Conservation (phyloP, 1,139 yeast genomes). For the Yamadazyma dushanensis region DNA sequence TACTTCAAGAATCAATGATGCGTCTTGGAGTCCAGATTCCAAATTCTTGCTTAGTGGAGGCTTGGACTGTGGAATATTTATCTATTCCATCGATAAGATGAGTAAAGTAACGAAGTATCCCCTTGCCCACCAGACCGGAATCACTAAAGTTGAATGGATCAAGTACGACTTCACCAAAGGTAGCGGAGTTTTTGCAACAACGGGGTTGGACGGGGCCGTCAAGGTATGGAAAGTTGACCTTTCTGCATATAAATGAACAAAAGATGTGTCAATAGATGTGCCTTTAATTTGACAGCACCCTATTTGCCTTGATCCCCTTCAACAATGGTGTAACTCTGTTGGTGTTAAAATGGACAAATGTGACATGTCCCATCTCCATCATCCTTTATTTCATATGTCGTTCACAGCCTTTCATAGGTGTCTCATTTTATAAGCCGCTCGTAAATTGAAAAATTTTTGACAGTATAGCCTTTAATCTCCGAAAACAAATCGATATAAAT, state of each 20-base stretch:
- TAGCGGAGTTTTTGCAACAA: constrained; percentile 46
- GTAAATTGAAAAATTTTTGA: neutral
- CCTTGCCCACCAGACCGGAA: constrained; percentile 90
- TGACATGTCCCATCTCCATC: too few relatives aligned
- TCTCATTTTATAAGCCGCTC: too few relatives aligned
- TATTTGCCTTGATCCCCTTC: too few relatives aligned
- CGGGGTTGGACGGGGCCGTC: constrained; percentile 81
- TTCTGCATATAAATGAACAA: constrained; percentile 8
- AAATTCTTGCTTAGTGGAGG: constrained; percentile 77
- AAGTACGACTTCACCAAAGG: constrained; percentile 24
- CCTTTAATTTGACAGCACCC: too few relatives aligned
- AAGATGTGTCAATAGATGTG: neutral
- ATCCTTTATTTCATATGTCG: too few relatives aligned
- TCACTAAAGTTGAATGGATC: constrained; percentile 72
- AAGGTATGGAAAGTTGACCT: constrained; percentile 64
- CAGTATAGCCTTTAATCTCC: neutral
- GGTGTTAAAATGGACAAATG: too few relatives aligned
- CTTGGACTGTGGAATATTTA: constrained; percentile 74
- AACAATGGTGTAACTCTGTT: too few relatives aligned
- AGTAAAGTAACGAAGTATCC: constrained; percentile 69
- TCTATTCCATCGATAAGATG: constrained; percentile 80
- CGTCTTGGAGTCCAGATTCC: constrained; percentile 77
- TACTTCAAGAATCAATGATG: constrained; percentile 73
- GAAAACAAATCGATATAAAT: neutral
- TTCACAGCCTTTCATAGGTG: too few relatives aligned